phyloP scores from a whole-genome alignment of 345 rosid genomes.

The Brassica carinata region DNA sequence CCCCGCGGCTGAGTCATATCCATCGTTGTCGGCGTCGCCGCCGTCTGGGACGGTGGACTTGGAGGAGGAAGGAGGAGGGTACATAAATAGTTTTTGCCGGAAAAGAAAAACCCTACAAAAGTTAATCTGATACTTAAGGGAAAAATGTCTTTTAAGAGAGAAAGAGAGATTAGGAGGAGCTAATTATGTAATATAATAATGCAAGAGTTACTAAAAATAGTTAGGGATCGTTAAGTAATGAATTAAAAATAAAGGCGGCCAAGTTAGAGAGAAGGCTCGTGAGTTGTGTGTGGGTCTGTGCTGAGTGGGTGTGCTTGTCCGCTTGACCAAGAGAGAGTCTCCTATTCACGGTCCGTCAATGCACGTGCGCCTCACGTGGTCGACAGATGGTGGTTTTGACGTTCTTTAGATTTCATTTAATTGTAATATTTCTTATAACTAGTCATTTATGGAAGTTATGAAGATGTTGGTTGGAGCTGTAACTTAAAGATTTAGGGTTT shows the following conservation, averaged over 20 bases:
- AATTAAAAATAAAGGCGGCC: neutral
- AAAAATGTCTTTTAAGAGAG: neutral
- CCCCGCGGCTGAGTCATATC: conserved; percentile 10
- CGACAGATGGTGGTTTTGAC: conserved; percentile 18
- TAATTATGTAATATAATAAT: conserved; percentile 17
- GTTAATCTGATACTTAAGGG: conserved; percentile 11
- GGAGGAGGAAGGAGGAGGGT: conserved; percentile 35
- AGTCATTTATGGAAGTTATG: too few relatives aligned
- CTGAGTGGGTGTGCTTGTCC: conserved; percentile 17
- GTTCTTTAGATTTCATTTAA: neutral
- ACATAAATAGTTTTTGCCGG: conserved; percentile 20
- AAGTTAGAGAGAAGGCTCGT: conserved; percentile 23
- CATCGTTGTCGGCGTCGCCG: neutral
- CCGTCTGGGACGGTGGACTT: conserved; percentile 29
- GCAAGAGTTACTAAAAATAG: conserved; percentile 33
- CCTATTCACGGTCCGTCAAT: conserved; percentile 30
- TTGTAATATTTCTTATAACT: too few relatives aligned
- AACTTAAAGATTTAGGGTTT: neutral
- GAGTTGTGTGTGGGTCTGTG: conserved; percentile 22
- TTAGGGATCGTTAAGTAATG: conserved; percentile 14
- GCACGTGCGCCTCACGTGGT: conserved; percentile 40
- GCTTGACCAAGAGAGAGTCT: conserved; percentile 35
- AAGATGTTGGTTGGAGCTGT: conserved; percentile 1
- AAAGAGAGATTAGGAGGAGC: conserved; percentile 3
- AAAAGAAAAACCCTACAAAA: conserved; percentile 26